phyloP scores from a whole-genome alignment of 495 filamentous ascomycete genomes.

The Neurospora sp. region DNA sequence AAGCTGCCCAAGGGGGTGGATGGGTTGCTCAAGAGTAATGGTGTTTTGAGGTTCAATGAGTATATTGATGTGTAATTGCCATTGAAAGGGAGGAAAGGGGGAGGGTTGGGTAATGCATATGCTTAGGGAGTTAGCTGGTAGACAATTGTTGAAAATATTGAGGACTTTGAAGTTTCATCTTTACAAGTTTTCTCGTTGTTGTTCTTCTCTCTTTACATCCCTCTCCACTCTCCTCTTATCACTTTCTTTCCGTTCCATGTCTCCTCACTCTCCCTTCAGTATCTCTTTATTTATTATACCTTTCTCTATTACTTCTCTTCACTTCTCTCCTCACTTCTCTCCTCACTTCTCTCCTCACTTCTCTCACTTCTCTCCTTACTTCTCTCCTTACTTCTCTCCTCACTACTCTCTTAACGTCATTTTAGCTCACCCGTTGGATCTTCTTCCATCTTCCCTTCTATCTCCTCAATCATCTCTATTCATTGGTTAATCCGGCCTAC shows the following conservation, averaged over 20 bases:
- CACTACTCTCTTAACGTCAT: too few relatives aligned
- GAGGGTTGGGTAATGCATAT: background rate
- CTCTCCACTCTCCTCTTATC: background rate
- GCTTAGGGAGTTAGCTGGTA: background rate
- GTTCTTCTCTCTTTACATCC: background rate
- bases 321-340: too few relatives aligned
- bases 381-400: too few relatives aligned
- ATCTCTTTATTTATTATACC: background rate
- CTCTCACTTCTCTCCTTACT: too few relatives aligned
- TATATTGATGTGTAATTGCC: conserved; percentile 74
- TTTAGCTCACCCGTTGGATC: too few relatives aligned
- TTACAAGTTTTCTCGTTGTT: too few relatives aligned
- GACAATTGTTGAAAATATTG: background rate
- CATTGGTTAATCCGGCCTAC: background rate
- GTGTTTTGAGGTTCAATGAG: conserved; percentile 84
- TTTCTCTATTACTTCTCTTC: too few relatives aligned
- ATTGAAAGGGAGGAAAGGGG: background rate
- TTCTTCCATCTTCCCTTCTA: background rate
- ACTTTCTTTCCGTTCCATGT: background rate
- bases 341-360: too few relatives aligned
- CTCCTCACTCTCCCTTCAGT: background rate
- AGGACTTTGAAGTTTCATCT: background rate
- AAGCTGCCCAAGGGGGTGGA: conserved; percentile 61
- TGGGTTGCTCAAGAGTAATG: conserved; percentile 73
- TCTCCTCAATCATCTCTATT: background rate